Percentiles rank a stretch among this genome's conserved stretches.
These are phyloP conservation scores for Aspergillus ustus DNA, from an alignment of 2,329 filamentous ascomycete species.

Conservation along the genomic window DNA sequence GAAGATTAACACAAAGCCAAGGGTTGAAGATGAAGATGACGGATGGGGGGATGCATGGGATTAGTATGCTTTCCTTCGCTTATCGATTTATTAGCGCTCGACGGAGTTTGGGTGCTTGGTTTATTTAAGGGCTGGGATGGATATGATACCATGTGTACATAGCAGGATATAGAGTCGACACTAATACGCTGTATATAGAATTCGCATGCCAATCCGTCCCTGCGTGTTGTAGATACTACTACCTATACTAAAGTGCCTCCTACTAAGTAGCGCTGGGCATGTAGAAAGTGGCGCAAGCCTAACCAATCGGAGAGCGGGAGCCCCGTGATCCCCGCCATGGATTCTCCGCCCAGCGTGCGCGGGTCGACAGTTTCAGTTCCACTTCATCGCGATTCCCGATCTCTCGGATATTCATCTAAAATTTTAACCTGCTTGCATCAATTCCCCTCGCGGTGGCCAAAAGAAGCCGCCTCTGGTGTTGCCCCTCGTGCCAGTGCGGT, in stretches of 20 bases:
- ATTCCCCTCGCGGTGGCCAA: background rate
- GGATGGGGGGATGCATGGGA: conserved; percentile 57
- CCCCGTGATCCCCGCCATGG: conserved; percentile 25
- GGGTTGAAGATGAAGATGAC: conserved; percentile 49
- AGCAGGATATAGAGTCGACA: background rate
- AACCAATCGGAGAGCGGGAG: conserved; percentile 18
- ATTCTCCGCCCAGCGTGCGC: conserved; percentile 15
- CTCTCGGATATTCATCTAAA: background rate
- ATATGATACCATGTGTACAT: conserved; percentile 16
- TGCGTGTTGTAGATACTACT: background rate
- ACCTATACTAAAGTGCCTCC: background rate
- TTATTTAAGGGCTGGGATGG: background rate
- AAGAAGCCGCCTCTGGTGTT: background rate
- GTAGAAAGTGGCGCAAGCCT: background rate
- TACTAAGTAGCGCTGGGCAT: background rate
- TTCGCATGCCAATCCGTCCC: background rate
- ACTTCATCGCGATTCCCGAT: background rate
- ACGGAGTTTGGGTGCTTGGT: conserved; percentile 3
- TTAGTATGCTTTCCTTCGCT: conserved; percentile 26
- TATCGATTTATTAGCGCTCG: background rate
- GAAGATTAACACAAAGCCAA: conserved; percentile 71
- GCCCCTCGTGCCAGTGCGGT: background rate
- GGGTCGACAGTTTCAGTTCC: conserved; percentile 1
- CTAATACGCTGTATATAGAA: background rate
- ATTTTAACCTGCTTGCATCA: background rate